These are phyloP conservation scores for Fusarium phyllophilum DNA, from an alignment of 2,329 filamentous ascomycete genomes.

Conservation along the genomic window DNA sequence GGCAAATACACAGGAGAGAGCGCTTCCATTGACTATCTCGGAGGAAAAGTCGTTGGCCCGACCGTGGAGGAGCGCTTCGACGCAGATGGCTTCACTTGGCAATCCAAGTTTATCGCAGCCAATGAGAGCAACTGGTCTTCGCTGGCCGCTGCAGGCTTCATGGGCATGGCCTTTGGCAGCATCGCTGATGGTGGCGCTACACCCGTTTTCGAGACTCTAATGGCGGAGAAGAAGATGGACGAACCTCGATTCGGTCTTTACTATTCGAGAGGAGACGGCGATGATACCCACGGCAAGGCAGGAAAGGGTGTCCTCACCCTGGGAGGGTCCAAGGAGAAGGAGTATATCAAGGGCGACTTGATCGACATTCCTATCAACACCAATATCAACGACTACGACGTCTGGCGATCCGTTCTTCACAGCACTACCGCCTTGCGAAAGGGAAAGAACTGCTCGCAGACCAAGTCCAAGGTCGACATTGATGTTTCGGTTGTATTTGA, in stretches of 20 bases:
- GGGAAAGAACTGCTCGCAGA: conserved; percentile 25
- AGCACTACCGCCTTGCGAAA: conserved; percentile 1
- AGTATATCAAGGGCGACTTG: conserved; percentile 42
- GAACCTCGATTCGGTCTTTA: conserved; percentile 48
- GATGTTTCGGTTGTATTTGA: conserved; percentile 45
- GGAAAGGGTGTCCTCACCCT: conserved; percentile 47
- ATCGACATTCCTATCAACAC: conserved; percentile 24
- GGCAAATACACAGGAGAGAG: conserved; percentile 30
- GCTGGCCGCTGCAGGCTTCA: conserved; percentile 48
- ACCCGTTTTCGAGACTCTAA: conserved; percentile 48
- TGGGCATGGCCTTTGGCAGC: conserved; percentile 49
- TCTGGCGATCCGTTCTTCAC: conserved; percentile 46
- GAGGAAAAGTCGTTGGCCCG: conserved; percentile 41
- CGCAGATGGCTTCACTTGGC: conserved; percentile 36
- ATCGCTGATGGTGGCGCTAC: conserved; percentile 45
- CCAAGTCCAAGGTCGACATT: not conserved
- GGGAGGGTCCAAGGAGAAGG: conserved; percentile 47
- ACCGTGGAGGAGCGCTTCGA: conserved; percentile 45
- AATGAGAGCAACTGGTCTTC: conserved; percentile 45
- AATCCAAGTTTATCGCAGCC: conserved; percentile 45
- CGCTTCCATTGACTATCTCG: conserved; percentile 46
- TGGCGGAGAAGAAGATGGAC: conserved; percentile 45
- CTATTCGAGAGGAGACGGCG: conserved; percentile 35
- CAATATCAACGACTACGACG: conserved; percentile 32
- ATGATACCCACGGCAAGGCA: conserved; percentile 8